These are phyloP conservation scores for Hericium rajendrae DNA, from an alignment of 768 basidiomycete genomes.

Conservation along the genomic window DNA sequence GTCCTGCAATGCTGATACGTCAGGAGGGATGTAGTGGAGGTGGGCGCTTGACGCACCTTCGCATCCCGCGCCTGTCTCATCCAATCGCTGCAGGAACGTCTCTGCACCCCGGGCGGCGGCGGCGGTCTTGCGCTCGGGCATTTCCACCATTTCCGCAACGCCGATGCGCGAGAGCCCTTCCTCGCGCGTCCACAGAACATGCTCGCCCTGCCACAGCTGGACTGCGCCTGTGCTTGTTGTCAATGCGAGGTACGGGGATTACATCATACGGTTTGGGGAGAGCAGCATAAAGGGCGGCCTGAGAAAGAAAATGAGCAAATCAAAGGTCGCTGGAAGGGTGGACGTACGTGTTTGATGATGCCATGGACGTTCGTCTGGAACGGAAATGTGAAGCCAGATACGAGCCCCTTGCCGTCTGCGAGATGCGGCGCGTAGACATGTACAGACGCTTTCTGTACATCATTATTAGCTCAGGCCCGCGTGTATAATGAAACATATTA, in stretches of 20 bases:
- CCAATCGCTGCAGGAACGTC: conserved; percentile 36
- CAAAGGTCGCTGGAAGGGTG: not conserved
- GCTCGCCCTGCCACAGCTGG: conserved; percentile 59
- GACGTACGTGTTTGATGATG: conserved; percentile 52
- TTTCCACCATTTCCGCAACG: conserved; percentile 63
- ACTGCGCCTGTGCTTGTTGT: conserved; percentile 71
- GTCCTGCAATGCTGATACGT: conserved; percentile 29
- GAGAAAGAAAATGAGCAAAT: conserved; percentile 1
- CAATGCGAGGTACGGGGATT: conserved; percentile 36
- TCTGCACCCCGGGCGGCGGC: conserved; percentile 21
- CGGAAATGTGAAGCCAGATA: conserved; percentile 46
- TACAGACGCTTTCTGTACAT: conserved; percentile 40
- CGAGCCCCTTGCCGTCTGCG: conserved; percentile 33
- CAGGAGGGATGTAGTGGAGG: not conserved
- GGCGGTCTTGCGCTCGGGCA: conserved; percentile 49
- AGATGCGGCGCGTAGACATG: conserved; percentile 46
- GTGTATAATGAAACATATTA: conserved; percentile 22
- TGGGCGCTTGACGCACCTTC: conserved; percentile 30
- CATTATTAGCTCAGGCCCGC: not conserved
- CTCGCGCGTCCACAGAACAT: conserved; percentile 68
- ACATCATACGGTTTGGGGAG: conserved; percentile 28
- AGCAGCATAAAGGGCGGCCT: conserved; percentile 48
- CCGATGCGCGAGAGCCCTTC: conserved; percentile 62
- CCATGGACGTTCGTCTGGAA: conserved; percentile 64
- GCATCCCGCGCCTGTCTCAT: conserved; percentile 50